Evolutionary conservation across 192 early-diverging fungal species (phyloP), one percentile per base, ranked within the genome.

Genomic region (Backusella tuberculispora): DNA sequence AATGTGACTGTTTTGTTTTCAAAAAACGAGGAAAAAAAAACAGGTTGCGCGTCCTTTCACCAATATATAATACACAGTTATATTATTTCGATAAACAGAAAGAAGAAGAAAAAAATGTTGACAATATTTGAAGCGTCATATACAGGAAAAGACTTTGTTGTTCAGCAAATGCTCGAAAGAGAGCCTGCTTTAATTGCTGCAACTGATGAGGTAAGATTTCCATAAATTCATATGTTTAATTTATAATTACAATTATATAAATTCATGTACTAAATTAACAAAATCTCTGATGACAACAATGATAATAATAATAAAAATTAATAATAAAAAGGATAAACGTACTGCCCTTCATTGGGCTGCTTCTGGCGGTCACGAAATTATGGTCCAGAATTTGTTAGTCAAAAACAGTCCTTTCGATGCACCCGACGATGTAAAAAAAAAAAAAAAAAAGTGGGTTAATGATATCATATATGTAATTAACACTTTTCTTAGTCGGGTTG

Each of bases 281-380:
- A 34, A 34, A 34, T 34, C 29, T 34, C 2, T 34, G 29, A 34
- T 34, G 29, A 34, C 29, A 34, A 34, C 29, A 34, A 34, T 34
- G 2, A n/a, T n/a, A n/a, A n/a, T n/a, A n/a, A n/a, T n/a, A n/a
- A n/a, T n/a, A n/a, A 68, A 14, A 47, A 19, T 44, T 29, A 24
- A 13, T 13, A 43, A 37, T 46, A 17, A 40, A 46, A 48, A 83
- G 75, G 87, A 88, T 50, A 80, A 82, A 45, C 66, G 87, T 46
- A 80, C 79, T 50, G 80, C 85, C 10, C 65, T 87, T 45, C 86
- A 87, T 74, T 87, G 85, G 88, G 87, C 85, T n/a, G 85, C 90
- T 0, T 92, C 94, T 9, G 95, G 93, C 72, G 90, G 87, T 65
- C 92, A 90, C 48, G 48, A 83, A 6, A 83, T 90, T 44, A 80